These are phyloP conservation scores for Leccinum boreale DNA, from an alignment of 768 basidiomycete species.

Conservation along the genomic window DNA sequence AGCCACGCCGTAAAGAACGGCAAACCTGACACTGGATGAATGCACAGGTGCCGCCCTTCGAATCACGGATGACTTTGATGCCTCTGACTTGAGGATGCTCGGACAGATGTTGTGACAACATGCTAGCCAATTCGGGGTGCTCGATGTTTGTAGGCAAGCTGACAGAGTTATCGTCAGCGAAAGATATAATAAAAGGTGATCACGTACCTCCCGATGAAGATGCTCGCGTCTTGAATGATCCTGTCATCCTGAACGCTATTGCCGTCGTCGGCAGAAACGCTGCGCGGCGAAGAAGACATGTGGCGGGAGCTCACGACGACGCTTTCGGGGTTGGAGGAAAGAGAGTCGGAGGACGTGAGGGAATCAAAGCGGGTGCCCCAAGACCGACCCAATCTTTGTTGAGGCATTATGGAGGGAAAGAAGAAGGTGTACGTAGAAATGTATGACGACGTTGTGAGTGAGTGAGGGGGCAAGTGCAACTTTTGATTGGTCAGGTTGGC, in stretches of 20 bases:
- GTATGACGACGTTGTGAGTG: slow-evolving; percentile 5
- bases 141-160: slow-evolving; percentile 73
- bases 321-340: slow-evolving; percentile 36
- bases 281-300: slow-evolving; percentile 14
- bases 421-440: slow-evolving; percentile 16
- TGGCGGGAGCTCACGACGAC: slow-evolving; percentile 4
- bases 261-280: slow-evolving; percentile 19
- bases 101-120: slow-evolving; percentile 66
- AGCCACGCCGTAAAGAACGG: background rate
- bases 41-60: slow-evolving; percentile 75
- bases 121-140: slow-evolving; percentile 53
- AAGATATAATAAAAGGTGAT: background rate
- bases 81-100: slow-evolving; percentile 62
- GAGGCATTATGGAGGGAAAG: slow-evolving; percentile 39
- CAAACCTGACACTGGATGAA: slow-evolving; percentile 83
- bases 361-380: slow-evolving; percentile 78
- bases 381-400: slow-evolving; percentile 42
- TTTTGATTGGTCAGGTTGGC: slow-evolving; percentile 18
- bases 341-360: slow-evolving; percentile 49
- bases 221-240: slow-evolving; percentile 70
- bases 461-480: slow-evolving; percentile 6
- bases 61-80: slow-evolving; percentile 70
- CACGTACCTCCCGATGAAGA: slow-evolving; percentile 79
- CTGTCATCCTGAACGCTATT: slow-evolving; percentile 41
- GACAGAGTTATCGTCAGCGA: slow-evolving; percentile 10